Conservation (phyloP, 257 asterid genomes). For the Solanum etuberosum region DNA sequence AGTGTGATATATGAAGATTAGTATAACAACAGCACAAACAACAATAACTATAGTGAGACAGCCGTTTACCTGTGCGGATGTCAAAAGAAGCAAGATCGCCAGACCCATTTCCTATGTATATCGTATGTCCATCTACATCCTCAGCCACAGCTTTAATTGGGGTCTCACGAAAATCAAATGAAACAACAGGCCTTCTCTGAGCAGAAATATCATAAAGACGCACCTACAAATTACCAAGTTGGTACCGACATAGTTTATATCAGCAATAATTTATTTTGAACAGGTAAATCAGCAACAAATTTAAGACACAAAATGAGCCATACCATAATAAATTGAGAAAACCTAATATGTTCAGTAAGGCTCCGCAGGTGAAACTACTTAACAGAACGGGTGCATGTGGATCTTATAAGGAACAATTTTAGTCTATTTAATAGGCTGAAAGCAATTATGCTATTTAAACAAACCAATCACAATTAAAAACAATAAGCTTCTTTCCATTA, state of each 20-base stretch:
- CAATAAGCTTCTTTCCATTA: not conserved
- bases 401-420: not conserved
- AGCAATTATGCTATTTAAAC: not conserved
- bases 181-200: conserved; percentile 83
- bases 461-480: not conserved
- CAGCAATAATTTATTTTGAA: not conserved
- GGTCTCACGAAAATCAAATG: conserved; percentile 77
- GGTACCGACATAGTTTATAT: not conserved
- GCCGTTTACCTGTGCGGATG: conserved; percentile 63
- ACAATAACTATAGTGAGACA: not conserved
- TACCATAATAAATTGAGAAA: not conserved
- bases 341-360: not conserved
- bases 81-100: conserved; percentile 95
- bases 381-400: not conserved
- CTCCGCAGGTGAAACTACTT: not conserved
- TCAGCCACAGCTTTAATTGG: conserved; percentile 68
- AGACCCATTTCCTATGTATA: conserved; percentile 78
- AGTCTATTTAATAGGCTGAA: not conserved
- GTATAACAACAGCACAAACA: not conserved
- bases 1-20: not conserved
- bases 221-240: conserved; percentile 36
- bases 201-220: conserved; percentile 89
- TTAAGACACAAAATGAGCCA: not conserved
- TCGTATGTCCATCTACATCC: conserved; percentile 69
- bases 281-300: not conserved